Percentiles rank a stretch among this genome's conserved stretches.
Conservation (phyloP, 225 moss, liverwort and hornwort genomes). For the Pseudisothecium myosuroides region DNA sequence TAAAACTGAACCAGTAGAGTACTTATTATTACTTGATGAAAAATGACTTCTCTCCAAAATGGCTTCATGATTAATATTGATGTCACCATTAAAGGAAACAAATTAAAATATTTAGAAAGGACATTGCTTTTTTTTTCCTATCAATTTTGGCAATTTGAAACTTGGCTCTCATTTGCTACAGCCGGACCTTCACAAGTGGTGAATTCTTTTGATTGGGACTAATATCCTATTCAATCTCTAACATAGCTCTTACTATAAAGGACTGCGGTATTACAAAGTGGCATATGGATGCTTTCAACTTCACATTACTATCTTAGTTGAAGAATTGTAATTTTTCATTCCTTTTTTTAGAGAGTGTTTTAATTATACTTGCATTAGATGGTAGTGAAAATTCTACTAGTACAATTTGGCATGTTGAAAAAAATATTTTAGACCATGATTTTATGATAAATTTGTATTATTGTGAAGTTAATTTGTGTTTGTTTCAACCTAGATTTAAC, state of each 20-base stretch:
- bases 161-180: neutral
- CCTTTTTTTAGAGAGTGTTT: neutral
- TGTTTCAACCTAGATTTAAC: neutral
- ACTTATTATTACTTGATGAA: neutral
- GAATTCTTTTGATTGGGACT: neutral
- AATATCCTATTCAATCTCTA: neutral
- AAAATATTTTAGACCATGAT: neutral
- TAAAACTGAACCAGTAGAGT: neutral
- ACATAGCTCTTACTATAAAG: neutral
- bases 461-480: neutral
- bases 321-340: neutral
- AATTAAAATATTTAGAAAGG: too few relatives aligned
- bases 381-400: neutral
- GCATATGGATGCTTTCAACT: neutral
- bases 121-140: neutral
- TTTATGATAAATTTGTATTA: accelerated
- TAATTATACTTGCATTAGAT: neutral
- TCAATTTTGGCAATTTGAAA: neutral
- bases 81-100: neutral
- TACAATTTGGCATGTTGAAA: too few relatives aligned
- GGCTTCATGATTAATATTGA: neutral
- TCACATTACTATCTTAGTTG: neutral
- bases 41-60: neutral
- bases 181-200: accelerated
- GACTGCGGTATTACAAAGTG: accelerated